A percentile compares a stretch with the other conserved stretches of the same genome.
These are phyloP conservation scores for Hymenochaete sp. DNA, from an alignment of 1,284 basidiomycete genomes.

Conservation along the genomic window DNA sequence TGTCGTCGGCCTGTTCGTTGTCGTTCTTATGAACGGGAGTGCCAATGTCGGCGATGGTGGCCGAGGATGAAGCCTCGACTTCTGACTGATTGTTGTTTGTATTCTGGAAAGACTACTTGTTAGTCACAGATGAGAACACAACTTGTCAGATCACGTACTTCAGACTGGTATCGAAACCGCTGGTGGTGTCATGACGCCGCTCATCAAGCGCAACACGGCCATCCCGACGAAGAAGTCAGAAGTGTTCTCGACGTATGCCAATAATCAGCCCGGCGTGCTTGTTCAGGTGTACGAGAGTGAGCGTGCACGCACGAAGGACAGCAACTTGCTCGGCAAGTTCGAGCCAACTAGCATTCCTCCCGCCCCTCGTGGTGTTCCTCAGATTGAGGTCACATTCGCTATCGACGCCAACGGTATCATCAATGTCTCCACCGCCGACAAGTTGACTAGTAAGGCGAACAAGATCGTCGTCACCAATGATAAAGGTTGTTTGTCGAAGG, in stretches of 20 bases:
- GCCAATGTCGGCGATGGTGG: no score
- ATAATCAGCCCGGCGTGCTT: conserved; percentile 98
- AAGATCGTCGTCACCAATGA: conserved; percentile 98
- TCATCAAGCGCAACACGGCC: conserved; percentile 98
- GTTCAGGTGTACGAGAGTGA: conserved; percentile 99
- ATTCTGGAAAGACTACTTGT: no score
- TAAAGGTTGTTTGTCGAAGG: conserved; percentile 96
- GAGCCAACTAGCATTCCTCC: conserved; percentile 98
- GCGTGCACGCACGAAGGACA: conserved; percentile 98
- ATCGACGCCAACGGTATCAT: conserved; percentile 98
- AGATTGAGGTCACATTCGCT: conserved; percentile 97
- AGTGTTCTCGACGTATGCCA: conserved; percentile 97
- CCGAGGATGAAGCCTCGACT: conserved; percentile 71
- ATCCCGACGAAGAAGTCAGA: conserved; percentile 99
- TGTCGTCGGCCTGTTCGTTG: no score
- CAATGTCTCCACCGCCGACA: conserved; percentile 93
- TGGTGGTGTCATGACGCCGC: conserved; percentile 96
- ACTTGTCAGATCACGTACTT: conserved; percentile 98
- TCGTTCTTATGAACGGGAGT: no score
- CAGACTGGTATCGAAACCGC: conserved; percentile 96
- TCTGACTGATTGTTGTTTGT: conserved; percentile 94
- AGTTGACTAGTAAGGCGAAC: conserved; percentile 95
- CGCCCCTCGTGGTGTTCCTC: conserved; percentile 96
- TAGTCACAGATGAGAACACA: conserved; percentile 95
- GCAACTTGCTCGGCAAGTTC: conserved; percentile 98